phyloP scores from a whole-genome alignment of 2,329 filamentous ascomycete species.

The Ophiostoma sp. region DNA sequence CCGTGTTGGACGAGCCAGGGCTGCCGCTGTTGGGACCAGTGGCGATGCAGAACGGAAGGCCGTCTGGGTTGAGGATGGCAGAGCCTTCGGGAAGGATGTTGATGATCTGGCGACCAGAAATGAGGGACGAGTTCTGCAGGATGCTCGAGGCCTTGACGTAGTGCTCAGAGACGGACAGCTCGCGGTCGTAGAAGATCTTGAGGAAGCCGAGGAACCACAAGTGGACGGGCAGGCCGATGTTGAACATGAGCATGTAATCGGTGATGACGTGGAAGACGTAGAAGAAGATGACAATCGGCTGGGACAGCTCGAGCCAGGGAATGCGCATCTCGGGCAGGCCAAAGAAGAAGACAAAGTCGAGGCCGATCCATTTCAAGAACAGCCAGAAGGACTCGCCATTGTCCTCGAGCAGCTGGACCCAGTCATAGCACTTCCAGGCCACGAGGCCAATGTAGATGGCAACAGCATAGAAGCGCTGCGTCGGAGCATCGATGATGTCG shows the following conservation, averaged over 20 bases:
- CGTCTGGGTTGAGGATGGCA: slow-evolving; percentile 78
- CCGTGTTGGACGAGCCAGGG: slow-evolving; percentile 37
- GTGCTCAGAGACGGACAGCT: slow-evolving; percentile 87
- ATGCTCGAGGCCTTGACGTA: slow-evolving; percentile 84
- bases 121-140: slow-evolving; percentile 85
- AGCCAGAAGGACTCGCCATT: slow-evolving; percentile 82
- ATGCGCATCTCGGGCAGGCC: slow-evolving; percentile 81
- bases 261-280: slow-evolving; percentile 66
- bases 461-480: slow-evolving; percentile 80
- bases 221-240: slow-evolving; percentile 69
- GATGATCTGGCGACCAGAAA: slow-evolving; percentile 93
- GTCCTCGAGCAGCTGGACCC: slow-evolving; percentile 68
- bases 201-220: slow-evolving; percentile 66
- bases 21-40: slow-evolving; percentile 51
- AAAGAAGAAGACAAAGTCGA: slow-evolving; percentile 84
- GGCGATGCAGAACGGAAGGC: slow-evolving; percentile 74
- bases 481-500: slow-evolving; percentile 77
- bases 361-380: slow-evolving; percentile 86
- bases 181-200: slow-evolving; percentile 84
- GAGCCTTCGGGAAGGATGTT: slow-evolving; percentile 96
- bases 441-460: slow-evolving; percentile 71
- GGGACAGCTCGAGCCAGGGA: slow-evolving; percentile 92
- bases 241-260: slow-evolving; percentile 89
- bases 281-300: slow-evolving; percentile 62
- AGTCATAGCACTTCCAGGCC: slow-evolving; percentile 85